Conservation (phyloP, 2,329 filamentous ascomycete species). For the Stemphylium beticola region DNA sequence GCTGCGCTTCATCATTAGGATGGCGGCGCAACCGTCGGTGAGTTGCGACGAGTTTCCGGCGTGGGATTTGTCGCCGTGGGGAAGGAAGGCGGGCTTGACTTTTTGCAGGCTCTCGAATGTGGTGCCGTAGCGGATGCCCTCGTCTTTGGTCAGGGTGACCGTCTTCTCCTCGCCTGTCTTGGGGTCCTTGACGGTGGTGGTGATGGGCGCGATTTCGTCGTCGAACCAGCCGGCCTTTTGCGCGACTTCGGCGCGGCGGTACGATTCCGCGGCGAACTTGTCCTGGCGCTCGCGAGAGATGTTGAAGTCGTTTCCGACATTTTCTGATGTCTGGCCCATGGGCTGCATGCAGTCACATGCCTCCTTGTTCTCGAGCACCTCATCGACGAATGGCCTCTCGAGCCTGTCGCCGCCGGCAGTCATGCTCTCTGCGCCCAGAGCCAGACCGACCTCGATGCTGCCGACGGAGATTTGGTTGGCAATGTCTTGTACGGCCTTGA, state of each 20-base stretch:
- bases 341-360: conserved; percentile 86
- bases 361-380: conserved; percentile 76
- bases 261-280: conserved; percentile 84
- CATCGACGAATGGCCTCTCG: conserved; percentile 76
- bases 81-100: conserved; percentile 87
- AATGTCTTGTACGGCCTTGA: conserved; percentile 95
- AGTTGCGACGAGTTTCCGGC: conserved; percentile 95
- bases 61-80: conserved; percentile 84
- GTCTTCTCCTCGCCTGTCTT: conserved; percentile 79
- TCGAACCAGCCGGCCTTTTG: conserved; percentile 92
- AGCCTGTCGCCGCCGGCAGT: conserved; percentile 72
- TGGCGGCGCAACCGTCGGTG: conserved; percentile 88
- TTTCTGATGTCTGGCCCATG: conserved; percentile 98
- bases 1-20: conserved; percentile 93
- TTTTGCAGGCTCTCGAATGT: conserved; percentile 82
- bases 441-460: conserved; percentile 85
- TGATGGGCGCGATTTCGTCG: conserved; percentile 92
- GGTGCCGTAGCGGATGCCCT: conserved; percentile 89
- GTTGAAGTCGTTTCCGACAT: conserved; percentile 89
- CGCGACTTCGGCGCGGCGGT: conserved; percentile 82
- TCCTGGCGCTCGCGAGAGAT: conserved; percentile 83
- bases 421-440: conserved; percentile 91
- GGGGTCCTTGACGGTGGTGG: conserved; percentile 79
- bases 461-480: conserved; percentile 83
- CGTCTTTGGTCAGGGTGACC: conserved; percentile 82